Base-by-base conservation (phyloP, 345 rosid species). In the Rhodamnia rubescens region DNA sequence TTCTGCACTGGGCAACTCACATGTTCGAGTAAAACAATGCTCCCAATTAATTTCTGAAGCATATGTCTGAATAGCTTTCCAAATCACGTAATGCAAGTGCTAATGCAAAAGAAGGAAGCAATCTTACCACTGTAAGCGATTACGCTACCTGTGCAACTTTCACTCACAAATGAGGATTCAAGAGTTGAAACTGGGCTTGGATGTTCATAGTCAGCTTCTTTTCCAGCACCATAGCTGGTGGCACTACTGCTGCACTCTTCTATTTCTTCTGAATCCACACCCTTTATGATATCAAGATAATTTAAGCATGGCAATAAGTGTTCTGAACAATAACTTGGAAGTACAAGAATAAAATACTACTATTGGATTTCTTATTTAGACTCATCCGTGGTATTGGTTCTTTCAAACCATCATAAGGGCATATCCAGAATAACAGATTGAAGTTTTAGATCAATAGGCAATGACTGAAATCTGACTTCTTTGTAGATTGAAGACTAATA, bases 231-330 rank as follows among this genome's bases (percentile, higher is more conserved):
- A 49, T 87, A 88, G 90, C 88, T 86, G 57, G 88, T 83, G 93
- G 93, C 90, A 87, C 88, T 88, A 36, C 83, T 85, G 88, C 91
- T 90, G 50, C 82, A 87, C 87, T 89, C 92, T 86, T 92, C 92
- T 86, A 59, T 86, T 64, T 80, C 92, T 84, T 86, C 89, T 14
- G 87, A 84, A 50, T 51, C 88, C 87, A 82, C 92, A 83, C 82
- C 90, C 85, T 82, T 87, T 85, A 75, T 50, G 84, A 57, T 36
- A 36, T 69, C 24, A 69, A 69, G 47, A 69, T 36, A 18, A 36
- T 69, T 36, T 69, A 36, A 69, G 47, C 80, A 69, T 21, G 40
- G 1, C 7, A 32, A 40, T 18, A 69, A 18, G 0, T 32, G 80
- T 69, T 69, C 26, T 26, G 13, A 36, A 18, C 47, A 69, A 36